Percentiles rank a stretch among this genome's conserved stretches.
These are phyloP conservation scores for Colletotrichum cereale DNA, from an alignment of 2,329 filamentous ascomycete genomes.

Conservation along the genomic window DNA sequence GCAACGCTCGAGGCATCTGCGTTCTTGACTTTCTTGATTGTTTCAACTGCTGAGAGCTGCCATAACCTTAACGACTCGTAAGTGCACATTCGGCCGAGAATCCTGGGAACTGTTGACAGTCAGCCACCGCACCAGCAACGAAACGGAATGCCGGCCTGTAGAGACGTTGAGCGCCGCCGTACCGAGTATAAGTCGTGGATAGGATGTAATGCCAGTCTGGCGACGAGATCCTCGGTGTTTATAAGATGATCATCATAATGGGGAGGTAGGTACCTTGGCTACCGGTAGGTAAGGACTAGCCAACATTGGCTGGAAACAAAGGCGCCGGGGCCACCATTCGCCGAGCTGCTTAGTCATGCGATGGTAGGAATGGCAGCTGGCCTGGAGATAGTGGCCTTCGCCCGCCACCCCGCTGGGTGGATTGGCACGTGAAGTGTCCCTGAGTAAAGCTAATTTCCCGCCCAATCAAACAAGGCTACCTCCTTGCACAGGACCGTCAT, in stretches of 20 bases:
- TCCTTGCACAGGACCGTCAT: slow-evolving; percentile 39
- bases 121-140: too few relatives aligned
- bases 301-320: background rate
- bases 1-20: slow-evolving; percentile 19
- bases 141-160: background rate
- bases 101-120: background rate
- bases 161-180: background rate
- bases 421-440: slow-evolving; percentile 41
- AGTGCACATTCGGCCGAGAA: background rate
- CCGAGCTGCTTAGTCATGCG: slow-evolving; percentile 28
- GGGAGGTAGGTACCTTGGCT: background rate
- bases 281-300: slow-evolving; percentile 2
- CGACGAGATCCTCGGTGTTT: background rate
- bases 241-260: background rate
- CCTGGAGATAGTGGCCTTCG: background rate
- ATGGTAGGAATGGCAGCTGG: background rate
- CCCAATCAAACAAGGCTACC: slow-evolving; percentile 36
- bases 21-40: slow-evolving; percentile 28
- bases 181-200: too few relatives aligned
- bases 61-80: background rate
- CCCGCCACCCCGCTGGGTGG: slow-evolving; percentile 23
- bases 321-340: slow-evolving; percentile 3
- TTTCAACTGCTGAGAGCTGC: slow-evolving; percentile 15
- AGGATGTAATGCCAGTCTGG: background rate
- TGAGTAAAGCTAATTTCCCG: slow-evolving; percentile 38